These are phyloP conservation scores for Microcos paniculata DNA, from an alignment of 345 rosid species.

Conservation along the genomic window DNA sequence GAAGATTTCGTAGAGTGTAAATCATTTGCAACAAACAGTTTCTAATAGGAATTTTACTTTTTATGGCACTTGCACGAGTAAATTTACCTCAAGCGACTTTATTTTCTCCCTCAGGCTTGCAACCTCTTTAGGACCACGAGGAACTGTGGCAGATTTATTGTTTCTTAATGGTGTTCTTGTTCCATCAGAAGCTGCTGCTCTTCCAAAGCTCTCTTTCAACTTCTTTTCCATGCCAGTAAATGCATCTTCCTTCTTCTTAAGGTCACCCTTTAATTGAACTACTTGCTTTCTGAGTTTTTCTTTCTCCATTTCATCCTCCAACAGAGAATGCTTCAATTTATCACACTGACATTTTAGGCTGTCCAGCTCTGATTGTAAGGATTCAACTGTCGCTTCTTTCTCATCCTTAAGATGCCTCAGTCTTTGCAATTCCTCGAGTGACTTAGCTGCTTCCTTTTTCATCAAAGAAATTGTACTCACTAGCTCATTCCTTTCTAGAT, in stretches of 20 bases:
- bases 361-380: slow-evolving; percentile 49
- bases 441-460: slow-evolving; percentile 49
- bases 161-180: slow-evolving; percentile 39
- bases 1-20: background rate
- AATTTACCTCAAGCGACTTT: slow-evolving; percentile 64
- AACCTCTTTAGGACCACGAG: slow-evolving; percentile 51
- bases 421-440: slow-evolving; percentile 38
- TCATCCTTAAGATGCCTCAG: slow-evolving; percentile 45
- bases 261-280: slow-evolving; percentile 52
- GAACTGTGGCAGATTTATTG: slow-evolving; percentile 42
- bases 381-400: slow-evolving; percentile 36
- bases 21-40: background rate
- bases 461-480: slow-evolving; percentile 33
- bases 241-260: slow-evolving; percentile 65
- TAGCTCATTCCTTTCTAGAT: slow-evolving; percentile 42
- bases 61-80: background rate
- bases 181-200: slow-evolving; percentile 33
- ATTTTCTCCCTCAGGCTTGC: slow-evolving; percentile 57
- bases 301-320: slow-evolving; percentile 57
- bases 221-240: slow-evolving; percentile 50
- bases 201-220: slow-evolving; percentile 47
- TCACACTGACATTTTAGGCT: slow-evolving; percentile 40
- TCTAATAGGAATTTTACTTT: background rate
- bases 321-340: slow-evolving; percentile 46
- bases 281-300: slow-evolving; percentile 65